phyloP scores from a whole-genome alignment of 78 protist genomes.

The slime mould (Dictyostelium discoideum) region DNA sequence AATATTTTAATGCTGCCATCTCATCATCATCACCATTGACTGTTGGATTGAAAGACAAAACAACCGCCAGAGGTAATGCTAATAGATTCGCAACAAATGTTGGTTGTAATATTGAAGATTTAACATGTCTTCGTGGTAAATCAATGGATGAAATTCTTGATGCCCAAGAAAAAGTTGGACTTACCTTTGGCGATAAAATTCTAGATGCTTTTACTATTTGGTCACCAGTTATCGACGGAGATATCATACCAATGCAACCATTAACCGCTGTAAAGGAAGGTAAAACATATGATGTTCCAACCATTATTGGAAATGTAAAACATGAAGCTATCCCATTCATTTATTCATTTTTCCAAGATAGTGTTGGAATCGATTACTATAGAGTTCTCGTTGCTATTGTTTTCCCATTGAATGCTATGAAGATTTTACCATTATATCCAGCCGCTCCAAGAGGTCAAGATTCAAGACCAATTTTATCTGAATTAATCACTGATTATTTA shows the following conservation, averaged over 20 bases:
- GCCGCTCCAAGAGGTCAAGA: not conserved
- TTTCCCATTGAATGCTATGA: not conserved
- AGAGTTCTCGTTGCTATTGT: not conserved
- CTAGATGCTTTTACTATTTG: not conserved
- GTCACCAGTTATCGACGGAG: not conserved
- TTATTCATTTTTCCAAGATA: not conserved
- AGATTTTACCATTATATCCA: not conserved
- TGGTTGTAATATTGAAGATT: not conserved
- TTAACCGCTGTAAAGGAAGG: not conserved
- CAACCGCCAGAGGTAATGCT: not conserved
- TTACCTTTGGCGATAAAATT: not conserved
- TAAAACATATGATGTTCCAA: constrained; percentile 24
- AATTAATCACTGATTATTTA: constrained; percentile 12
- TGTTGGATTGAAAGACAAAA: constrained; percentile 11
- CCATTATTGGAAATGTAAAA: constrained; percentile 21
- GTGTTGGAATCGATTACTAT: not conserved
- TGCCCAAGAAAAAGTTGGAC: not conserved
- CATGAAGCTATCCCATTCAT: constrained; percentile 45
- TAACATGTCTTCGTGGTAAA: not conserved
- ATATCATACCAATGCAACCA: not conserved
- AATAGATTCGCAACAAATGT: not conserved
- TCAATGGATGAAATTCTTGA: not conserved
- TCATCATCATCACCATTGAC: not conserved
- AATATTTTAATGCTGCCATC: constrained; percentile 76
- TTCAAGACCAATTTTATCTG: constrained; percentile 4